phyloP scores from a whole-genome alignment of 768 basidiomycete species.

The Kwoniella shandongensis region DNA sequence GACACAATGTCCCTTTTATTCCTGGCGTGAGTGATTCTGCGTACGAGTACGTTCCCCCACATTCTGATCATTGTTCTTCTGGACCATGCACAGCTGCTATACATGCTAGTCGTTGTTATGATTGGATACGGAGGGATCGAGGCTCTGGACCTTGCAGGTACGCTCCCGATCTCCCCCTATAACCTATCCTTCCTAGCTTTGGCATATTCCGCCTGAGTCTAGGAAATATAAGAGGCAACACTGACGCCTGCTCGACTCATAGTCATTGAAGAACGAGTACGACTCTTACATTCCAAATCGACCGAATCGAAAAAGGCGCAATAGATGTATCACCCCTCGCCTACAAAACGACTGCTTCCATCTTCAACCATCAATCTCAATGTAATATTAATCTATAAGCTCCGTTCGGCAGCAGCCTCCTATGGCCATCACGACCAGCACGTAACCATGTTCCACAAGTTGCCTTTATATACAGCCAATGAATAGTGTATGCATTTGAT shows the following conservation, averaged over 20 bases:
- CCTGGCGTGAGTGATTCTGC: constrained; percentile 10
- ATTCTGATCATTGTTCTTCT: neutral
- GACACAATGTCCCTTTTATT: constrained; percentile 6
- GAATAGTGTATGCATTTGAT: no score
- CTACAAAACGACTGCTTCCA: no score
- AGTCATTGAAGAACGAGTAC: constrained; percentile 17
- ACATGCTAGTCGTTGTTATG: constrained; percentile 5
- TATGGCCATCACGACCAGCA: no score
- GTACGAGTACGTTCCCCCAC: neutral
- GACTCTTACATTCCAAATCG: constrained; percentile 9
- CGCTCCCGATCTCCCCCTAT: no score
- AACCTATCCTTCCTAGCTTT: no score
- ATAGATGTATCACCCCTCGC: no score
- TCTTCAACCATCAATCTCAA: no score
- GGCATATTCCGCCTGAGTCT: no score
- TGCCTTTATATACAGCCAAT: no score
- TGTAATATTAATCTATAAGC: no score
- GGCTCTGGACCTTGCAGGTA: constrained; percentile 16
- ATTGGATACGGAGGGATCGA: constrained; percentile 21
- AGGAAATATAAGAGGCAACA: neutral
- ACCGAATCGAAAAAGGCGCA: constrained; percentile 12
- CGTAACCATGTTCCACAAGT: no score
- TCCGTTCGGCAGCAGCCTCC: no score
- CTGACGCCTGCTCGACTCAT: neutral
- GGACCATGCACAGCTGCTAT: constrained; percentile 3